Conservation (phyloP, 805 yeast genomes). For the Starmera dryadoides region DNA sequence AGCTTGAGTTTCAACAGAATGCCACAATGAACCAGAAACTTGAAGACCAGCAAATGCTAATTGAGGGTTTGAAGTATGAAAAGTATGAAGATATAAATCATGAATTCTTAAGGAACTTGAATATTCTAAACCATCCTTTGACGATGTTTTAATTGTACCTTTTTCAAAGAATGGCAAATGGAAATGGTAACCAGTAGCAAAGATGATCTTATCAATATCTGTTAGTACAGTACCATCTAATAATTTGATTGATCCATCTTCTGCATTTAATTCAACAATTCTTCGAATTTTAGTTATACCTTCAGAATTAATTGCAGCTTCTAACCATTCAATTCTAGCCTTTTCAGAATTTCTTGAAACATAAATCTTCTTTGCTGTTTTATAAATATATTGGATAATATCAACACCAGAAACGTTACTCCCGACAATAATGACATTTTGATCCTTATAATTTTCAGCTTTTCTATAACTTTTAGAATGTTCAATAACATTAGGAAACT, state of each 20-base stretch:
- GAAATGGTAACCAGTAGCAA: slow-evolving; percentile 33
- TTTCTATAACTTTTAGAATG: slow-evolving; percentile 39
- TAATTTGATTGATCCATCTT: slow-evolving; percentile 20
- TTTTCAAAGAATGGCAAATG: slow-evolving; percentile 26
- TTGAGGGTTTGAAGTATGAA: slow-evolving; percentile 35
- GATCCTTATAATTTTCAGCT: slow-evolving; percentile 18
- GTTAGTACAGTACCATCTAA: slow-evolving; percentile 23
- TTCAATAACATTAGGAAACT: slow-evolving; percentile 26
- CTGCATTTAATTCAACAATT: slow-evolving; percentile 15
- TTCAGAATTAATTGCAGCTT: slow-evolving; percentile 27
- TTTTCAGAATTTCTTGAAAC: slow-evolving; percentile 64
- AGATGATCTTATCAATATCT: slow-evolving; percentile 26
- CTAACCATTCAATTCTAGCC: slow-evolving; percentile 37
- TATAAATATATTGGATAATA: slow-evolving; percentile 31
- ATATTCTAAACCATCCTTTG: slow-evolving; percentile 10
- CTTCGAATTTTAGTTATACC: slow-evolving; percentile 27
- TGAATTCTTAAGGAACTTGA: slow-evolving; percentile 11
- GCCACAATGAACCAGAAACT: slow-evolving; percentile 35
- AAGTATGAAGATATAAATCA: slow-evolving; percentile 26
- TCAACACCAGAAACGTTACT: slow-evolving; percentile 27
- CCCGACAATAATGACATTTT: slow-evolving; percentile 27
- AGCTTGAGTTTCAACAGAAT: slow-evolving; percentile 38
- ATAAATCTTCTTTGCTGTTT: slow-evolving; percentile 35
- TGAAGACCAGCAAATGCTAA: slow-evolving; percentile 32
- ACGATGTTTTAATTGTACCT: slow-evolving; percentile 12